Evolutionary conservation across 2,329 filamentous ascomycete genomes (phyloP), one percentile per base, ranked within the genome.

Genomic region (Arthroderma sp.): DNA sequence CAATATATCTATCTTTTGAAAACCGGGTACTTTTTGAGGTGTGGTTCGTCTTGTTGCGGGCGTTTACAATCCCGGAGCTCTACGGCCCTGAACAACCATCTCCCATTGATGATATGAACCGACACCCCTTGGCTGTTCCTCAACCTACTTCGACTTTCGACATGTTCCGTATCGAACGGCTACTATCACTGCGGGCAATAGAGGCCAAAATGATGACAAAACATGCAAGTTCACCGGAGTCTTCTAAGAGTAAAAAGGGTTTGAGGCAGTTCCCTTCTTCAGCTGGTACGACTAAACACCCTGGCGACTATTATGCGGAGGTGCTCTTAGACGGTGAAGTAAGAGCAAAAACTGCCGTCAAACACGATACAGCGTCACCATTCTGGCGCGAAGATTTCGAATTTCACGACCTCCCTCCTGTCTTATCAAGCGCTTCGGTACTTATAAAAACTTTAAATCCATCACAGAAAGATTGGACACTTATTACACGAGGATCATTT

Each of bases 21-120:
- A 88, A 78, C 28, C 77, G 88, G 36, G 79, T 94, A 5, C 71
- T 94, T n/a, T 94, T 93, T 55, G 91, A 98, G 60, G 91, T 95
- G 8, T 98, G 91, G 91, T 89, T 94, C 56, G 88, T 94, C 5
- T 69, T 98, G 6, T 64, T 98, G 29, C 78, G 89, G 50, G 87
- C 89, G 0, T 95, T 95, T 61, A 86, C 89, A 0, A 81, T 94
- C 38, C 89, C 91, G 0, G 87, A 95, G 55, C 72, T 96, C 8
- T 96, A 94, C 58, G 85, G 80, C 1, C 74, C 75, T n/a, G 73
- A 75, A 49, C 66, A 69, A 46, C 53, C 52, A 10, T 45, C 55
- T 6, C 43, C 52, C 30, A 49, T 57, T 45, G 59, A 78, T 10
- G 70, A 76, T 36, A 54, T 68, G 6, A 57, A 67, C 8, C 55